Conservation (phyloP, 805 yeast species). For the Candida maesae region DNA sequence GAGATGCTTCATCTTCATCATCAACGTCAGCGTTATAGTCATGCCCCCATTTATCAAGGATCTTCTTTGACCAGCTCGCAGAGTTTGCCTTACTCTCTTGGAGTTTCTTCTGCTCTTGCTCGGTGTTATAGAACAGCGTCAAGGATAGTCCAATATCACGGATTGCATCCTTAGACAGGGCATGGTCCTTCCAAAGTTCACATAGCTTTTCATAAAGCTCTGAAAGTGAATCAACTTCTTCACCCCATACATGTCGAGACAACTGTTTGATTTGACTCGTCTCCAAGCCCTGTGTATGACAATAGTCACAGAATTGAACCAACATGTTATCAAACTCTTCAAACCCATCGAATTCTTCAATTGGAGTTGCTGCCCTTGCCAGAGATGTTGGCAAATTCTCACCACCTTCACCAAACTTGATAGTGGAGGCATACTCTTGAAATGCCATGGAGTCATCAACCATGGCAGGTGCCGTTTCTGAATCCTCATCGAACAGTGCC, state of each 20-base stretch:
- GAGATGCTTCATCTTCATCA: neutral
- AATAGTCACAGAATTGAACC: conserved; percentile 31
- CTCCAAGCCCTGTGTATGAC: conserved; percentile 24
- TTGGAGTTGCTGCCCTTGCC: conserved; percentile 21
- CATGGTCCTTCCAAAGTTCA: conserved; percentile 11
- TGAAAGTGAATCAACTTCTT: neutral
- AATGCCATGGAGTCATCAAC: conserved; percentile 12
- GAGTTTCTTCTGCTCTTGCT: conserved; percentile 7
- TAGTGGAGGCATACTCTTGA: conserved; percentile 16
- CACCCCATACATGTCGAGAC: conserved; percentile 1
- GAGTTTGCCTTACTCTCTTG: neutral
- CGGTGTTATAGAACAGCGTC: conserved; percentile 10
- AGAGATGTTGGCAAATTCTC: conserved; percentile 13
- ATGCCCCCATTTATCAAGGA: conserved; percentile 21
- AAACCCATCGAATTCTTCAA: conserved; percentile 26
- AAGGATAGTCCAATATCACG: conserved; percentile 16
- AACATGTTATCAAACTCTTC: conserved; percentile 38
- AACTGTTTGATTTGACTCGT: neutral
- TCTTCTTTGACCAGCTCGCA: conserved; percentile 1
- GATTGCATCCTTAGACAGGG: conserved; percentile 8
- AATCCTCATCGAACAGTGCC: neutral
- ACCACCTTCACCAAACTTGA: conserved; percentile 6
- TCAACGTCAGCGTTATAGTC: conserved; percentile 15
- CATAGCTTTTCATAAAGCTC: conserved; percentile 6
- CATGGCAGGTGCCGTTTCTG: neutral